These are phyloP conservation scores for Vigna reflexopilosa DNA, from an alignment of 306 rosid species.

Conservation along the genomic window DNA sequence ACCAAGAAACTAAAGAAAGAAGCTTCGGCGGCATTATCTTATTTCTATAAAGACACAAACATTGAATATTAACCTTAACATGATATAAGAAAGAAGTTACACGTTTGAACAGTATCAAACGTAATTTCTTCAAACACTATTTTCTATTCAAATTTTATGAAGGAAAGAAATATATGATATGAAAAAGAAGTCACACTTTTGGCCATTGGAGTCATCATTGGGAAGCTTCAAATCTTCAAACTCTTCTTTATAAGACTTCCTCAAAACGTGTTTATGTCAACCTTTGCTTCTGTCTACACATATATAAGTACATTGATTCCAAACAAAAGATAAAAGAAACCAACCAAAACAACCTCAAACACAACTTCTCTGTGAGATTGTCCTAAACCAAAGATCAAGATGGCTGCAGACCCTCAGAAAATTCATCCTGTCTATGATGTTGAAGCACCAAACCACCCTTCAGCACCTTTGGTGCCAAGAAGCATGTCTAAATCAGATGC, in stretches of 20 bases:
- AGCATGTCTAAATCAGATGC: slow-evolving; percentile 61
- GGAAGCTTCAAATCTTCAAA: slow-evolving; percentile 32
- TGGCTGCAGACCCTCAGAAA: slow-evolving; percentile 72
- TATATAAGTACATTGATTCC: not conserved
- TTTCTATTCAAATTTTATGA: too few relatives aligned
- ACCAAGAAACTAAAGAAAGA: slow-evolving; percentile 31
- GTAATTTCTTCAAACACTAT: too few relatives aligned
- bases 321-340: not conserved
- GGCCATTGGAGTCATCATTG: slow-evolving; percentile 43
- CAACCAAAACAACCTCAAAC: not conserved
- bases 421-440: slow-evolving; percentile 72
- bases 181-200: not conserved
- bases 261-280: slow-evolving; percentile 11
- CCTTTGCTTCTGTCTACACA: not conserved
- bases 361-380: not conserved
- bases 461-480: slow-evolving; percentile 66
- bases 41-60: slow-evolving; percentile 38
- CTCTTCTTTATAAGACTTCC: not conserved
- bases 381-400: slow-evolving; percentile 32
- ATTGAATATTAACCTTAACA: slow-evolving; percentile 27
- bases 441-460: slow-evolving; percentile 58
- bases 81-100: too few relatives aligned
- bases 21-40: slow-evolving; percentile 44
- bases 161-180: too few relatives aligned
- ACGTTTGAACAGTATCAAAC: too few relatives aligned